Evolutionary conservation across 805 yeast genomes (phyloP).

Genomic region (Ogataea siamensis): DNA sequence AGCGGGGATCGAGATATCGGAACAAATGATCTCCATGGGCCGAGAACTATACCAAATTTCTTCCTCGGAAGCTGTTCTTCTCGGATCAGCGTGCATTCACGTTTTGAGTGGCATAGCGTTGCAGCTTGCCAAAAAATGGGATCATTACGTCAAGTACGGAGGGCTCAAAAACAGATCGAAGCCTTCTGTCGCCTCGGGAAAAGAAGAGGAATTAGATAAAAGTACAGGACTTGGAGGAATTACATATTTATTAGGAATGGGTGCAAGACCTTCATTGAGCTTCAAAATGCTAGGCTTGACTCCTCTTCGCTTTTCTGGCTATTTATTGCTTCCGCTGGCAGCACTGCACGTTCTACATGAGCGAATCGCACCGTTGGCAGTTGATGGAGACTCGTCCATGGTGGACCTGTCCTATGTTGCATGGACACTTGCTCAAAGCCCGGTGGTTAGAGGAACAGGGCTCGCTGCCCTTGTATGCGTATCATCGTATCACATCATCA

Average conservation of each 20-base stretch:
- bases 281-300: conserved; percentile 46
- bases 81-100: conserved; percentile 50
- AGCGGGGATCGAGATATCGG: conserved; percentile 42
- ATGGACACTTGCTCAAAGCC: conserved; percentile 30
- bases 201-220: conserved; percentile 30
- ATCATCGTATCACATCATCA: conserved; percentile 50
- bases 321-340: conserved; percentile 45
- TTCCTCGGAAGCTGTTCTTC: conserved; percentile 45
- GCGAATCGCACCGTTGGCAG: conserved; percentile 47
- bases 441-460: conserved; percentile 20
- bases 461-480: conserved; percentile 38
- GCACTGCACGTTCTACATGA: conserved; percentile 46
- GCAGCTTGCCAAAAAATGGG: conserved; percentile 38
- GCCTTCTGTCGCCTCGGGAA: conserved; percentile 8
- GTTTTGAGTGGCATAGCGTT: conserved; percentile 50
- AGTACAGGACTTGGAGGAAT: conserved; percentile 65
- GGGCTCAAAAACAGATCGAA: conserved; percentile 12
- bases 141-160: conserved; percentile 30
- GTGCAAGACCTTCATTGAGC: conserved; percentile 46
- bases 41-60: conserved; percentile 61
- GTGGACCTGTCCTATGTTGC: conserved; percentile 53
- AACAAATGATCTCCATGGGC: conserved; percentile 57
- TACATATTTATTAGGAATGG: conserved; percentile 52
- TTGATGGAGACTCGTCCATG: conserved; percentile 65
- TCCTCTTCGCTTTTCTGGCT: conserved; percentile 63